phyloP scores from a whole-genome alignment of 1,284 basidiomycete species.

The Sutorius eximius region DNA sequence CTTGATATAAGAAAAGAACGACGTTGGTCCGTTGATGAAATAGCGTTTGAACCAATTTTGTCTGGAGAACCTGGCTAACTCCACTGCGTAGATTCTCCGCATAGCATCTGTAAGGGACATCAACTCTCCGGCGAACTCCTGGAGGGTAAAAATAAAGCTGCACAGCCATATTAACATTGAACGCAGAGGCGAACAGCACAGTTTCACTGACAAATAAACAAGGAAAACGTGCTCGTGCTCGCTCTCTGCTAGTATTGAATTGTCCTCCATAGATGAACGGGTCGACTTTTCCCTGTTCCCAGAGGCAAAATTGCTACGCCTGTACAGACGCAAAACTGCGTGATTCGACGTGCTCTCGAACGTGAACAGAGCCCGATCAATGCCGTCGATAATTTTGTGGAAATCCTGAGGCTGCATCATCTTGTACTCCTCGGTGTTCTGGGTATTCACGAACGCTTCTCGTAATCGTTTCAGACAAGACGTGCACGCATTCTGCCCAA shows the following conservation, averaged over 20 bases:
- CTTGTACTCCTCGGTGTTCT: conserved; percentile 21
- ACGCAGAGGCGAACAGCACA: neutral
- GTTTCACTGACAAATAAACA: conserved; percentile 78
- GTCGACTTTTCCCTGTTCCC: conserved; percentile 35
- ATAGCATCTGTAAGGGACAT: conserved; percentile 81
- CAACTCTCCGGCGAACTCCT: conserved; percentile 87
- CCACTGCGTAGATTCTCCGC: conserved; percentile 66
- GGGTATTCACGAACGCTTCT: conserved; percentile 56
- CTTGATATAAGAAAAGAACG: conserved; percentile 24
- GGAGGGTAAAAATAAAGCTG: conserved; percentile 91
- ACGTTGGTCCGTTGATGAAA: conserved; percentile 27
- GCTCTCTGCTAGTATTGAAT: conserved; percentile 43
- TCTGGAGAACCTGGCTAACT: conserved; percentile 47
- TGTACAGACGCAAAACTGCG: conserved; percentile 76
- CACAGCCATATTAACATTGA: conserved; percentile 5
- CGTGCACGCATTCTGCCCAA: conserved; percentile 56
- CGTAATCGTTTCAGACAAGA: conserved; percentile 59
- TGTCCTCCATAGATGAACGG: conserved; percentile 38
- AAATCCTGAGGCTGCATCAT: conserved; percentile 58
- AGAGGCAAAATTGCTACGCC: conserved; percentile 49
- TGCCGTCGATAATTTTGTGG: conserved; percentile 57
- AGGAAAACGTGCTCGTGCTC: conserved; percentile 74
- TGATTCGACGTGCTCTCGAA: conserved; percentile 85
- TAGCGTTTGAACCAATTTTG: conserved; percentile 44
- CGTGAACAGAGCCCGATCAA: conserved; percentile 66